These are phyloP conservation scores for Lodderomyces theae DNA, from an alignment of 1,139 yeast genomes.

Conservation along the genomic window DNA sequence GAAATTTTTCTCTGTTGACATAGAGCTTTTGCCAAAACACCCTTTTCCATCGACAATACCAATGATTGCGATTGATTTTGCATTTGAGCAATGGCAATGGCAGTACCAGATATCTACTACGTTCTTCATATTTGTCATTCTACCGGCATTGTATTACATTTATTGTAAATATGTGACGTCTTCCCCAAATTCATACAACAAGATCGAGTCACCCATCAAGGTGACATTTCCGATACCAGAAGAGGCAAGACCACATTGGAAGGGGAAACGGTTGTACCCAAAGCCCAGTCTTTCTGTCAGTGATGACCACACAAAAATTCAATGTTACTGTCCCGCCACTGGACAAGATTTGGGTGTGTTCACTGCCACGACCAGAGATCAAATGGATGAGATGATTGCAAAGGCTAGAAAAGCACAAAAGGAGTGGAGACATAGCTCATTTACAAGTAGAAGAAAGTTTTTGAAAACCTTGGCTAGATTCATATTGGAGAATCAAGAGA, in stretches of 20 bases:
- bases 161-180: slow-evolving; percentile 39
- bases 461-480: slow-evolving; percentile 68
- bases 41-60: slow-evolving; percentile 1
- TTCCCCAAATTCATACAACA: slow-evolving; percentile 42
- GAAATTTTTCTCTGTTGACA: neutral
- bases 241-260: slow-evolving; percentile 90
- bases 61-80: slow-evolving; percentile 48
- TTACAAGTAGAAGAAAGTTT: slow-evolving; percentile 65
- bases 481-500: slow-evolving; percentile 78
- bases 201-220: slow-evolving; percentile 45
- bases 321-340: slow-evolving; percentile 93
- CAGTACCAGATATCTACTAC: slow-evolving; percentile 49
- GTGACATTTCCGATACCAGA: slow-evolving; percentile 66
- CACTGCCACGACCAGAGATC: slow-evolving; percentile 57
- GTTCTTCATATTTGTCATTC: slow-evolving; percentile 41
- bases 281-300: slow-evolving; percentile 45
- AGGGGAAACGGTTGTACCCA: slow-evolving; percentile 74
- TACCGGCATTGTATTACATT: slow-evolving; percentile 37
- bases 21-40: neutral
- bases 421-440: slow-evolving; percentile 55
- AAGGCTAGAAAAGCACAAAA: slow-evolving; percentile 59
- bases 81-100: slow-evolving; percentile 44
- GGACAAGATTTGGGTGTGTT: slow-evolving; percentile 81
- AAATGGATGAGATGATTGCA: slow-evolving; percentile 64
- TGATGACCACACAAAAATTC: slow-evolving; percentile 65